phyloP scores from a whole-genome alignment of 1,284 basidiomycete species.

The Hypsizygus ulmarius region DNA sequence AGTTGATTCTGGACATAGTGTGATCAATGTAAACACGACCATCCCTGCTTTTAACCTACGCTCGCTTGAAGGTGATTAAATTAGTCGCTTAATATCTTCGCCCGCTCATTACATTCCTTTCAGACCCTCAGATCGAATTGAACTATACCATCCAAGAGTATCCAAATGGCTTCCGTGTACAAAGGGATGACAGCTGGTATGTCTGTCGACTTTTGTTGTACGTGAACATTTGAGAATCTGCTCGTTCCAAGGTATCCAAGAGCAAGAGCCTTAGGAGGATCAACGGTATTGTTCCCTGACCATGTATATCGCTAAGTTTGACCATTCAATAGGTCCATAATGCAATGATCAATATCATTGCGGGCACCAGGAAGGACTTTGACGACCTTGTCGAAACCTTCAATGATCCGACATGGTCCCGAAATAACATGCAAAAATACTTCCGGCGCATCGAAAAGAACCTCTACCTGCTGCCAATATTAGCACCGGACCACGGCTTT shows the following conservation, averaged over 20 bases:
- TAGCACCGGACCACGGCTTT: constrained; percentile 21
- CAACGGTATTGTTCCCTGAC: constrained; percentile 12
- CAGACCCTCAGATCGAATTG: constrained; percentile 18
- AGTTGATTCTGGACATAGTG: constrained; percentile 5
- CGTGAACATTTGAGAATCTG: neutral
- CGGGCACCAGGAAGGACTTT: constrained; percentile 19
- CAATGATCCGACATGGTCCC: constrained; percentile 20
- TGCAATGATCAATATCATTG: constrained; percentile 23
- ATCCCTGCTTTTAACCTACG: neutral
- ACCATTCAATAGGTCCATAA: constrained; percentile 19
- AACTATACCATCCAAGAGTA: constrained; percentile 21
- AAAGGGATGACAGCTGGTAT: constrained; percentile 16
- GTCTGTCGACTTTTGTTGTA: neutral
- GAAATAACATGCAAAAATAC: constrained; percentile 23
- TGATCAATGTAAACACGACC: constrained; percentile 7
- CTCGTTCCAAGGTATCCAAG: constrained; percentile 16
- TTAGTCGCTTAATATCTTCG: constrained; percentile 14
- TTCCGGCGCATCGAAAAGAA: constrained; percentile 23
- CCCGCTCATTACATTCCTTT: neutral
- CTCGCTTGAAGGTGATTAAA: neutral
- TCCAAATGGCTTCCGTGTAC: constrained; percentile 19
- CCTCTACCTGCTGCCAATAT: constrained; percentile 15
- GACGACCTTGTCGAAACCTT: constrained; percentile 17
- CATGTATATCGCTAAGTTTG: neutral
- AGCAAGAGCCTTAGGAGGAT: constrained; percentile 16